Base-by-base conservation (phyloP, 164 flowering plant genomes). In the Vitis labrusca region DNA sequence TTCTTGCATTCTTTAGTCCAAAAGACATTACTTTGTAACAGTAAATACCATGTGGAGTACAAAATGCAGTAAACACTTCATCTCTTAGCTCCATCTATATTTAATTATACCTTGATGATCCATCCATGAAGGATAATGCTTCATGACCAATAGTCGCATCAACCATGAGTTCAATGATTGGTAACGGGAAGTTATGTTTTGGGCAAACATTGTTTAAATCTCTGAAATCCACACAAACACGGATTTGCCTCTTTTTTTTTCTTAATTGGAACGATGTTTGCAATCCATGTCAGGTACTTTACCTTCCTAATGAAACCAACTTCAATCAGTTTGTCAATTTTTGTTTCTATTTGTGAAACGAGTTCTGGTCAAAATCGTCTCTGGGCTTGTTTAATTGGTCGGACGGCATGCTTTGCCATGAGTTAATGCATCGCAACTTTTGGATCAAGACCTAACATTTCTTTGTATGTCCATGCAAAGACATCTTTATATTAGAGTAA, bases 381-480 rank as follows among this genome's bases (percentile, higher is more conserved):
- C 0, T 23, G 0, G 2, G 27, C 27, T 23, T 23, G 27, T 23
- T 23, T 23, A 1, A 23, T 23, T 2, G 1, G 19, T 58, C 19
- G 37, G 0, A 17, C 17, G 2, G 1, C 51, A 50, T 27, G 12
- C 5, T 44, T 57, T 0, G 51, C 59, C 8, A 27, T 16, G 1
- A 74, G 37, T 4, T 16, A 19, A 29, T 63, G 66, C 1, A 72
- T 61, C 10, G 17, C 65, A 5, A 76, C 61, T 12, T 67, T 71
- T 3, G 68, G 65, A 27, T 76, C 63, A 1, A 70, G 30, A 2
- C 74, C 48, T 8, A 27, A 61, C 72, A 71, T 71, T 3, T 76
- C 67, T 16, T 67, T 49, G 29, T 76, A 67, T 7, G 44, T 11
- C 74, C 65, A 71, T 10, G 72, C 74, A 17, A 76, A 76, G 1